Evolutionary conservation across 768 basidiomycete genomes (phyloP).

Genomic region (Leucosporidium scottii): DNA sequence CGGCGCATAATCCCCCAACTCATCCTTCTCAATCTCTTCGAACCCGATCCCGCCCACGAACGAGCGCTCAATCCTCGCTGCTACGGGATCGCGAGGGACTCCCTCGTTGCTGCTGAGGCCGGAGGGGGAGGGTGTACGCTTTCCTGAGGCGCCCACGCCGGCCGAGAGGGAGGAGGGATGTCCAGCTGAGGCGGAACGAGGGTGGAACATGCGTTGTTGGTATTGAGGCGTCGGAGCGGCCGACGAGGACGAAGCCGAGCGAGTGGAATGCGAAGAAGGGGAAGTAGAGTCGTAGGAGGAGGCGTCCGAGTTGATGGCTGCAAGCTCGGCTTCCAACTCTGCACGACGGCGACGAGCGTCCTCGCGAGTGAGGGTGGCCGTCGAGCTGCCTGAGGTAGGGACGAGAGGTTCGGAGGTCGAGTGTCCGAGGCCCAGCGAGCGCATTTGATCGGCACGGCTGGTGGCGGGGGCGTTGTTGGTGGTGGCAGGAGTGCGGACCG

Average conservation of each 20-base stretch:
- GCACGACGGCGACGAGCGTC: background rate
- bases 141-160: background rate
- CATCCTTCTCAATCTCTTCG: conserved; percentile 5
- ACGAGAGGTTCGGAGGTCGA: background rate
- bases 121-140: background rate
- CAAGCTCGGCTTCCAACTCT: conserved; percentile 2
- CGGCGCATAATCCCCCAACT: background rate
- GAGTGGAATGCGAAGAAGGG: background rate
- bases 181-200: conserved; percentile 4
- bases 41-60: conserved; percentile 3
- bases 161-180: background rate
- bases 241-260: conserved; percentile 1
- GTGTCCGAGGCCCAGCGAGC: background rate
- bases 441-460: background rate
- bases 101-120: background rate
- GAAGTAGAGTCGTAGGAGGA: background rate
- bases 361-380: background rate
- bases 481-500: background rate
- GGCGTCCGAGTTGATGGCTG: background rate
- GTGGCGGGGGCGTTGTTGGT: background rate
- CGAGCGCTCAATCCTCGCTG: conserved; percentile 3
- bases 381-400: background rate
- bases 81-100: background rate
- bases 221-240: background rate
- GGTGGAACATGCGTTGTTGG: background rate